These are phyloP conservation scores for Ligustrum vulgare DNA, from an alignment of 257 asterid genomes.

Conservation along the genomic window DNA sequence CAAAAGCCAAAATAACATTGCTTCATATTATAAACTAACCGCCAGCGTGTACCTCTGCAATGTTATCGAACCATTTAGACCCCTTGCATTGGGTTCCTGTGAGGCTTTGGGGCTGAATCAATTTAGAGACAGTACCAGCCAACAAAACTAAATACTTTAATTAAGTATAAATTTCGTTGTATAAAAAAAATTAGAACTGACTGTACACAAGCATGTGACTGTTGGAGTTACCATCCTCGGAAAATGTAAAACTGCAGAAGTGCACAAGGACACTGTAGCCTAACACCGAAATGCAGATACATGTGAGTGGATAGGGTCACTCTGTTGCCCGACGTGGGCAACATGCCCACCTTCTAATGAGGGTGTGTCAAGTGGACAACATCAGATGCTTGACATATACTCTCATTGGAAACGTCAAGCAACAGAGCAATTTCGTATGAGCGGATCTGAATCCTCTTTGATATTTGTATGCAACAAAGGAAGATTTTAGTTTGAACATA, in stretches of 20 bases:
- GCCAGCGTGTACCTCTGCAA: slow-evolving; percentile 29
- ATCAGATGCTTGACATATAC: too few species aligned
- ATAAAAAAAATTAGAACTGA: not conserved
- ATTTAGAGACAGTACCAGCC: slow-evolving; percentile 14
- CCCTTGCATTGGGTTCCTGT: slow-evolving; percentile 42
- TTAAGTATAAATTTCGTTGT: slow-evolving; percentile 9
- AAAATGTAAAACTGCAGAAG: not conserved
- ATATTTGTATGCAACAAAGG: not conserved
- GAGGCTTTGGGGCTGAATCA: slow-evolving; percentile 78
- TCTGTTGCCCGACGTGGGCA: too few species aligned
- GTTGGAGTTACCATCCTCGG: not conserved
- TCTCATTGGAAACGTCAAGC: too few species aligned
- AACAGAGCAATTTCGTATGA: too few species aligned
- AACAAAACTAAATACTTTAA: not conserved
- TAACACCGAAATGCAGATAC: not conserved
- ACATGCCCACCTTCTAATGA: too few species aligned
- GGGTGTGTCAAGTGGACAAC: too few species aligned
- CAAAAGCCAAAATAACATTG: slow-evolving; percentile 11
- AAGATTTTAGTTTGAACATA: not conserved
- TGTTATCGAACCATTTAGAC: slow-evolving; percentile 27
- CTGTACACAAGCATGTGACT: not conserved
- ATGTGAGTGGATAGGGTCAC: too few species aligned
- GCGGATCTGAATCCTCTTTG: not conserved
- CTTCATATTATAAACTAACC: slow-evolving; percentile 7
- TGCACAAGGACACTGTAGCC: slow-evolving; percentile 15